Evolutionary conservation across 129 eudicot genomes (phyloP).

Genomic region (Flaveria sonorensis): DNA sequence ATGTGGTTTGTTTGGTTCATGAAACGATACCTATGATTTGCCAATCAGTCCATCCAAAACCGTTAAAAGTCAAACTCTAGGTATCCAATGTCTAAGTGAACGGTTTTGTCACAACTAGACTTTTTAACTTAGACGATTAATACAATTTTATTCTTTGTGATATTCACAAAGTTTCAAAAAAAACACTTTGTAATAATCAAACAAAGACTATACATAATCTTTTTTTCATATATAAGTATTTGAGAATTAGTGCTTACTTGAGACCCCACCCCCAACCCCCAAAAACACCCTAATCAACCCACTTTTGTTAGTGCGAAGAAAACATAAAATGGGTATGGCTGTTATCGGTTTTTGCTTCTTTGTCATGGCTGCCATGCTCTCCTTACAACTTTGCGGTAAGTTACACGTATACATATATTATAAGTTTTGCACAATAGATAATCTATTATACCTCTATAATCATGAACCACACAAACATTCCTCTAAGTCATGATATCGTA

Average conservation of each 20-base stretch:
- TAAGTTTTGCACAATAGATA: too few relatives aligned
- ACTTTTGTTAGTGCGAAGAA: neutral
- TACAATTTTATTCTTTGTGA: slow-evolving; percentile 22
- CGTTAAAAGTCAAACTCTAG: neutral
- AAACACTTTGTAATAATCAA: slow-evolving; percentile 12
- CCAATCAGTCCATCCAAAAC: neutral
- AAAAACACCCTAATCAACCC: neutral
- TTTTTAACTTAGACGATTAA: slow-evolving; percentile 7
- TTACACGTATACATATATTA: neutral
- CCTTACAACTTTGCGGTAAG: slow-evolving; percentile 32
- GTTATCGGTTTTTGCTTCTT: slow-evolving; percentile 16
- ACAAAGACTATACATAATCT: neutral
- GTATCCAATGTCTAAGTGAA: slow-evolving; percentile 28
- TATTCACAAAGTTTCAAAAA: slow-evolving; percentile 18
- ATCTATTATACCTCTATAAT: too few relatives aligned
- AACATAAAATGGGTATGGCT: slow-evolving; percentile 1
- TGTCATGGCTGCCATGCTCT: slow-evolving; percentile 4
- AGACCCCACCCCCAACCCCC: neutral
- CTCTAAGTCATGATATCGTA: too few relatives aligned
- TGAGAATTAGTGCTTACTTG: neutral
- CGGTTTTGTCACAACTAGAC: slow-evolving; percentile 28
- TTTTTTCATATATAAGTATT: neutral
- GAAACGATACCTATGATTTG: neutral
- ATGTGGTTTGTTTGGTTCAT: neutral
- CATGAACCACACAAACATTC: too few relatives aligned